A percentile compares a stretch with the other conserved stretches of the same genome.
These are phyloP conservation scores for Aspergillus sp. DNA, from an alignment of 2,329 filamentous ascomycete species.

Conservation along the genomic window DNA sequence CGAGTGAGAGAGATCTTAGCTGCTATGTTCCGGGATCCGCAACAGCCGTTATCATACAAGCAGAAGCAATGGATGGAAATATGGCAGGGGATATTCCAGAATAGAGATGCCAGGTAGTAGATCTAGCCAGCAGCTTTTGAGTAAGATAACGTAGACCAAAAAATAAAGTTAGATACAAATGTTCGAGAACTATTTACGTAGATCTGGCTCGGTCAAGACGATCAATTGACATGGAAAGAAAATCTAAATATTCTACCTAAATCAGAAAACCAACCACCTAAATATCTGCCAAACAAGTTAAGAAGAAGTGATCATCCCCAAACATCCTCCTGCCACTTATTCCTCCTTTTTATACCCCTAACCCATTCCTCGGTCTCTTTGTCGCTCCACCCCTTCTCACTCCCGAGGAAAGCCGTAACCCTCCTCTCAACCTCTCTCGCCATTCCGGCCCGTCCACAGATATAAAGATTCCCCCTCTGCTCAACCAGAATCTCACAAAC, in stretches of 20 bases:
- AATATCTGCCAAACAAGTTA: not conserved
- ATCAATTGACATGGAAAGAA: not conserved
- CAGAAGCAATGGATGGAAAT: conserved; percentile 73
- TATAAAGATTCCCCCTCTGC: conserved; percentile 41
- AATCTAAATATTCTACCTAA: not conserved
- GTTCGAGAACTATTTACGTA: not conserved
- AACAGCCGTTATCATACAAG: conserved; percentile 52
- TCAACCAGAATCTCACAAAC: conserved; percentile 37
- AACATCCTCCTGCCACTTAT: conserved; percentile 57
- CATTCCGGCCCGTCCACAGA: conserved; percentile 38
- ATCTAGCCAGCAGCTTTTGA: not conserved
- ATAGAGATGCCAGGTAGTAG: not conserved
- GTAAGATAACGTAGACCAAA: not conserved
- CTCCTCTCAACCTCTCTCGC: conserved; percentile 45
- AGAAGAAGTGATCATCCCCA: conserved; percentile 33
- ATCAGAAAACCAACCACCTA: no score
- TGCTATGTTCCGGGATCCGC: conserved; percentile 58
- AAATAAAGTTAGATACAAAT: not conserved
- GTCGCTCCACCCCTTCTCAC: conserved; percentile 39
- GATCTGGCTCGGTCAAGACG: not conserved
- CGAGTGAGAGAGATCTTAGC: conserved; percentile 75
- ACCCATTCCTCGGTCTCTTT: conserved; percentile 47
- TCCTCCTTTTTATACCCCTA: conserved; percentile 49
- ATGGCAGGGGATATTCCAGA: conserved; percentile 67
- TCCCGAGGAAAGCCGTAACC: conserved; percentile 38